Percentiles rank a stretch among this genome's conserved stretches.
Evolutionary conservation across 2,329 filamentous ascomycete genomes (phyloP).

Genomic region (Epichloe bromicola): DNA sequence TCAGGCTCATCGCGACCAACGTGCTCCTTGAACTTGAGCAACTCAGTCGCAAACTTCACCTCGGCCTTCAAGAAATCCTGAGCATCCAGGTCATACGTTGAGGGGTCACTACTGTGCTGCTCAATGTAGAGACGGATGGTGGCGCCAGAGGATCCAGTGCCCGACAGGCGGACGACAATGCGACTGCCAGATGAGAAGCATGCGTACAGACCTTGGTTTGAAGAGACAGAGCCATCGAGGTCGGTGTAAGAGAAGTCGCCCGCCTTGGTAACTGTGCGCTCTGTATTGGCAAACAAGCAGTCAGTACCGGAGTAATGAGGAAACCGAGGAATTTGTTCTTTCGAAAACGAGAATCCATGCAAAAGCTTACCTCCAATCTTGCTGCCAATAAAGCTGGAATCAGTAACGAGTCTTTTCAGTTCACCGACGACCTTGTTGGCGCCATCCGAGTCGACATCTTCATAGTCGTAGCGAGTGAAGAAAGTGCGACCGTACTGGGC

Average conservation of each 20-base stretch:
- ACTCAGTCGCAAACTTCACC: constrained; percentile 68
- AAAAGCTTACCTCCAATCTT: constrained; percentile 50
- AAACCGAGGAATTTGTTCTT: background rate
- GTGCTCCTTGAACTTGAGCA: constrained; percentile 89
- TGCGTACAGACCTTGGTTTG: constrained; percentile 91
- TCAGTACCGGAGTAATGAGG: constrained; percentile 1
- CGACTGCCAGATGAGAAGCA: constrained; percentile 91
- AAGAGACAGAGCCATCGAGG: constrained; percentile 89
- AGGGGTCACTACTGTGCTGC: constrained; percentile 76
- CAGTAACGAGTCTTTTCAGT: constrained; percentile 64
- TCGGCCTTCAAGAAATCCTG: constrained; percentile 91
- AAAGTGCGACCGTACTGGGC: constrained; percentile 90
- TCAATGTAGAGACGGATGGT: constrained; percentile 97
- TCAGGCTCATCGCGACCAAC: constrained; percentile 87
- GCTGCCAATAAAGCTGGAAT: constrained; percentile 66
- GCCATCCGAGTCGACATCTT: constrained; percentile 81
- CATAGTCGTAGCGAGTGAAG: constrained; percentile 98
- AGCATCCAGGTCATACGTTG: constrained; percentile 66
- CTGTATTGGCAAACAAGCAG: constrained; percentile 17
- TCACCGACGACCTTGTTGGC: constrained; percentile 82
- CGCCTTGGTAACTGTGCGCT: constrained; percentile 72
- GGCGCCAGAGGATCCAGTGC: constrained; percentile 87
- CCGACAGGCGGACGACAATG: constrained; percentile 87
- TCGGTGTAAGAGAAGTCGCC: constrained; percentile 98
- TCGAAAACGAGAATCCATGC: no score